Evolutionary conservation across 768 basidiomycete genomes (phyloP).

Genomic region (Lentinula raphanica): DNA sequence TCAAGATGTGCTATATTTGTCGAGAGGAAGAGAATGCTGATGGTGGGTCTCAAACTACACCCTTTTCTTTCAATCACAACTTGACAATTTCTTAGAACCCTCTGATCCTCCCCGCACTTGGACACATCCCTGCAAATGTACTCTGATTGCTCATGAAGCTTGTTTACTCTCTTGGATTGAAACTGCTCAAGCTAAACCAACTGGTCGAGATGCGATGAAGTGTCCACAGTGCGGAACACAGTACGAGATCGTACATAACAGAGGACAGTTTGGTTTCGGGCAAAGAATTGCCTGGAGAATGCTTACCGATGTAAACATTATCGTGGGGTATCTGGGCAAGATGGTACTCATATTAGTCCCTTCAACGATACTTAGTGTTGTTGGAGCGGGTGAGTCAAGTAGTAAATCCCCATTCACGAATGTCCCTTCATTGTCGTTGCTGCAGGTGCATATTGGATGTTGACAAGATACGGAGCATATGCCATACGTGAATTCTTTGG

Average conservation of each 20-base stretch:
- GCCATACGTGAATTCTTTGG: conserved; percentile 69
- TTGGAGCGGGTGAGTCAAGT: conserved; percentile 52
- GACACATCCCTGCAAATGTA: conserved; percentile 80
- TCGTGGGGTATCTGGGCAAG: conserved; percentile 1
- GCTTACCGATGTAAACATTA: background rate
- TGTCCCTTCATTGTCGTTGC: background rate
- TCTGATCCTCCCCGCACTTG: conserved; percentile 46
- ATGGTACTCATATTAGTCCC: conserved; percentile 39
- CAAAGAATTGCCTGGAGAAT: background rate
- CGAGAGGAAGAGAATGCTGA: conserved; percentile 63
- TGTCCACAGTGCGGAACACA: conserved; percentile 71
- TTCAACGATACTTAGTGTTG: conserved; percentile 23
- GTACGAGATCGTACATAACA: conserved; percentile 50
- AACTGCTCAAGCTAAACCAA: conserved; percentile 53
- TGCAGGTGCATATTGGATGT: conserved; percentile 41
- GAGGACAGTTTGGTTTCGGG: conserved; percentile 10
- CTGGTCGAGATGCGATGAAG: conserved; percentile 57
- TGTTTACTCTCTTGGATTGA: conserved; percentile 81
- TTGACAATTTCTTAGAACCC: conserved; percentile 30
- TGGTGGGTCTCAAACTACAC: conserved; percentile 24
- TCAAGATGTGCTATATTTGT: conserved; percentile 80
- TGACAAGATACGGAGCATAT: conserved; percentile 68
- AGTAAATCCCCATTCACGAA: background rate
- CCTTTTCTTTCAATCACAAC: background rate
- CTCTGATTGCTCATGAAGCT: conserved; percentile 72